Conservation (phyloP, 495 filamentous ascomycete species). For the Penicillium simplicissimum region DNA sequence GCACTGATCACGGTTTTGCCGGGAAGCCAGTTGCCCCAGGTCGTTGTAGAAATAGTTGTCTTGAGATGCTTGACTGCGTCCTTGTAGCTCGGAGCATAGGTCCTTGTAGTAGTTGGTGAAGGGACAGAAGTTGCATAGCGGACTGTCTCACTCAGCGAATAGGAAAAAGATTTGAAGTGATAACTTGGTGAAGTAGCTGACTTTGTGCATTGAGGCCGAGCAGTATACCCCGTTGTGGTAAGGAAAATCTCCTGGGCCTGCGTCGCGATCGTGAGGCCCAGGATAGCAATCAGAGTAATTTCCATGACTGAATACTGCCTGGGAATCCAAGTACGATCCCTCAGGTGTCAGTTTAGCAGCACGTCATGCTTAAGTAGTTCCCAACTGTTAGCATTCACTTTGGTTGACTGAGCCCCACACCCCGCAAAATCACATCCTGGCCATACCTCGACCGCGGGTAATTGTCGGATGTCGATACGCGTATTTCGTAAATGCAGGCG, state of each 20-base stretch:
- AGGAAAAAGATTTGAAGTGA: constrained; percentile 28
- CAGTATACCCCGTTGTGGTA: constrained; percentile 22
- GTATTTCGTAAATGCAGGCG: neutral
- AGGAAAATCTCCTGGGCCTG: constrained; percentile 29
- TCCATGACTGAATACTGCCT: constrained; percentile 3
- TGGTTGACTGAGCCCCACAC: neutral
- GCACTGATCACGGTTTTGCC: constrained; percentile 26
- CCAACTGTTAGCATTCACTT: neutral
- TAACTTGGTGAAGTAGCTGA: constrained; percentile 18
- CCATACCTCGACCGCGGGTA: neutral
- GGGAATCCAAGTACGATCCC: neutral
- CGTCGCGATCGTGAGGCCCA: constrained; percentile 9
- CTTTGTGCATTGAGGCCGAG: constrained; percentile 29
- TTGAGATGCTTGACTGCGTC: constrained; percentile 23
- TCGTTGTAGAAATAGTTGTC: constrained; percentile 24
- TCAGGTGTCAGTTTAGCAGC: neutral
- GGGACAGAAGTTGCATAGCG: constrained; percentile 32
- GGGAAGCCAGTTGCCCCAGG: constrained; percentile 38
- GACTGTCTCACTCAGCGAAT: constrained; percentile 27
- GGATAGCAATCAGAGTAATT: neutral
- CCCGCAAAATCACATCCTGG: neutral
- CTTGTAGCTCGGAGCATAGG: constrained; percentile 23
- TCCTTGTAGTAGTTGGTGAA: constrained; percentile 25
- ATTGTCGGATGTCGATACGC: neutral
- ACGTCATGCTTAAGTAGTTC: constrained; percentile 1